Conservation (phyloP, 139 green algal species). For the Pedinophyceae sp. region DNA sequence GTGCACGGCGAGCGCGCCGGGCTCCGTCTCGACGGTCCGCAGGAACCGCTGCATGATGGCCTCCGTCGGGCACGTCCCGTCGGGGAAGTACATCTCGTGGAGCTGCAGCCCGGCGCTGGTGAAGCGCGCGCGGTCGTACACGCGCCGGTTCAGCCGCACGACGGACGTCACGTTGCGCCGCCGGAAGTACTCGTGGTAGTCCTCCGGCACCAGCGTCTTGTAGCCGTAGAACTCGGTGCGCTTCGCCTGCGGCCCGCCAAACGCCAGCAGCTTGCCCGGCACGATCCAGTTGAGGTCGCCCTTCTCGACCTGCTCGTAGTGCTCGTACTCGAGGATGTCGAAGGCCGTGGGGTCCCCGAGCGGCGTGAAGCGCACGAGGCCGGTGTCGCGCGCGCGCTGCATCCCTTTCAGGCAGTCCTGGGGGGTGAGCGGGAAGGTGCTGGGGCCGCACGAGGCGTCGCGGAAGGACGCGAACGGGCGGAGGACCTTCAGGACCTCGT, state of each 20-base stretch:
- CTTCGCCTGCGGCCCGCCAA: constrained; percentile 47
- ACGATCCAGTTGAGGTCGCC: constrained; percentile 85
- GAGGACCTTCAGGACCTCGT: constrained; percentile 29
- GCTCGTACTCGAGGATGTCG: constrained; percentile 72
- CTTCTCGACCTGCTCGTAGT: constrained; percentile 86
- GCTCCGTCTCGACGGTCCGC: constrained; percentile 46
- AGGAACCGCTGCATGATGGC: constrained; percentile 61
- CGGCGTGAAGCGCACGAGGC: background rate
- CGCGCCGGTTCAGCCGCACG: constrained; percentile 76
- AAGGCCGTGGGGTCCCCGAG: constrained; percentile 20
- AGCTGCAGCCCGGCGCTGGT: constrained; percentile 53
- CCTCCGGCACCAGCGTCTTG: constrained; percentile 57
- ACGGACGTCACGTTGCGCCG: constrained; percentile 42
- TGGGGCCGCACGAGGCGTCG: constrained; percentile 62
- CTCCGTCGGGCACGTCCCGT: constrained; percentile 65
- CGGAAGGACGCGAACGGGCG: constrained; percentile 65
- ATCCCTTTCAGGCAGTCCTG: constrained; percentile 33
- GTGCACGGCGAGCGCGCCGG: constrained; percentile 62
- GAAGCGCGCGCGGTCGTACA: constrained; percentile 77
- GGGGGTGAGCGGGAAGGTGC: constrained; percentile 64
- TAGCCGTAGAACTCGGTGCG: constrained; percentile 60
- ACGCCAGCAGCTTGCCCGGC: constrained; percentile 77
- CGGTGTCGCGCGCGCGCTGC: background rate
- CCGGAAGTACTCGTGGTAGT: constrained; percentile 72
- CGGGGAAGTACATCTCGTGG: constrained; percentile 88